These are phyloP conservation scores for Kodamaea neixiangensis DNA, from an alignment of 805 yeast species.

Conservation along the genomic window DNA sequence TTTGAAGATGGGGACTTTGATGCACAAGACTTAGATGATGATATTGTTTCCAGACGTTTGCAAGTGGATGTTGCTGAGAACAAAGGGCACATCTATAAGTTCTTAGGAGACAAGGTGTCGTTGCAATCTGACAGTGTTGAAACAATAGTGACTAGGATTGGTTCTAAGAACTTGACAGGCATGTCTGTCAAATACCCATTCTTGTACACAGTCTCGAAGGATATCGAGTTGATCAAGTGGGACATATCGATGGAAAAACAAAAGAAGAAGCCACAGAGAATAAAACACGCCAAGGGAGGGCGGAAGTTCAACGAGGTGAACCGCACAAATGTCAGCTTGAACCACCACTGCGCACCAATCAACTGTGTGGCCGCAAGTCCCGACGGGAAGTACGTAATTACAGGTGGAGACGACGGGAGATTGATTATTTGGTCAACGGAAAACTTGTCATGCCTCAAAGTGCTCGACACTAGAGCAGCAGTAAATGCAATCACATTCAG, in stretches of 20 bases:
- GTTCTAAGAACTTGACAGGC: slow-evolving; percentile 57
- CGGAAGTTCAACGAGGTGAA: slow-evolving; percentile 38
- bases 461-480: slow-evolving; percentile 73
- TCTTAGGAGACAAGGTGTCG: slow-evolving; percentile 53
- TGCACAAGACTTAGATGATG: slow-evolving; percentile 89
- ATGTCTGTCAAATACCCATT: slow-evolving; percentile 58
- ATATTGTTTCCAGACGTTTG: slow-evolving; percentile 76
- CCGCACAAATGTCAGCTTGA: slow-evolving; percentile 47
- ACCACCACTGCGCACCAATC: slow-evolving; percentile 79
- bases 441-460: slow-evolving; percentile 71
- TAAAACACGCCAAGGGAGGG: slow-evolving; percentile 69
- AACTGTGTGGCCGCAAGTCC: slow-evolving; percentile 79
- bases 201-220: slow-evolving; percentile 82
- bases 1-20: slow-evolving; percentile 57
- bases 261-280: slow-evolving; percentile 57
- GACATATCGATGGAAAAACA: slow-evolving; percentile 43
- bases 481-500: slow-evolving; percentile 77
- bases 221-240: slow-evolving; percentile 79
- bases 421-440: slow-evolving; percentile 86
- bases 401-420: slow-evolving; percentile 86
- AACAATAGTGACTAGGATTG: slow-evolving; percentile 54
- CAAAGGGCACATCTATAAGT: slow-evolving; percentile 79
- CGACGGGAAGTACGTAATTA: slow-evolving; percentile 84
- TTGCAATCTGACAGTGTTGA: slow-evolving; percentile 40
- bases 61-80: slow-evolving; percentile 88